Evolutionary conservation across 257 asterid genomes (phyloP).

Genomic region (Solanum appendiculatum): DNA sequence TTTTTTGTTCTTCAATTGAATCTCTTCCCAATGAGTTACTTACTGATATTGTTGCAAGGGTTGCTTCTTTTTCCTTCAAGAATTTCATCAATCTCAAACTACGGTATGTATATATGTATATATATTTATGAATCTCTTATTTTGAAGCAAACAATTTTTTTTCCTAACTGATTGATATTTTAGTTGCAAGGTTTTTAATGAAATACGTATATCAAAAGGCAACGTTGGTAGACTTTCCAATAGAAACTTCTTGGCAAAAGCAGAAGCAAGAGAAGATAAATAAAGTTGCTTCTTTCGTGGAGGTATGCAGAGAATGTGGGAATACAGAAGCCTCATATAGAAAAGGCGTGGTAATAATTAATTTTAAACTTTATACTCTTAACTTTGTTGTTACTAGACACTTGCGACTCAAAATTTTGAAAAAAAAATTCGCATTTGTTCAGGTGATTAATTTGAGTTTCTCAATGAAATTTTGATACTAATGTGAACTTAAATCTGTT

Average conservation of each 20-base stretch:
- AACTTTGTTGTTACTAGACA: not conserved
- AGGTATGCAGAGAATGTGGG: not conserved
- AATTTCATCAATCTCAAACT: not conserved
- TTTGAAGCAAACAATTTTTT: not conserved
- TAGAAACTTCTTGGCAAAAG: not conserved
- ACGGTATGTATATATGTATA: not conserved
- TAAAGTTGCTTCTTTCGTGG: not conserved
- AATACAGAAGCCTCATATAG: not conserved
- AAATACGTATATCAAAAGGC: not conserved
- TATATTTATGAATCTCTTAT: not conserved
- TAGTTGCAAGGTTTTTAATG: not conserved
- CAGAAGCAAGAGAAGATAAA: not conserved
- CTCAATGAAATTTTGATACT: no score
- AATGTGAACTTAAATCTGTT: not conserved
- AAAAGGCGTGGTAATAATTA: not conserved
- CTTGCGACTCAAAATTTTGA: not conserved
- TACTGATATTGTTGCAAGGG: not conserved
- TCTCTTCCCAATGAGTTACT: not conserved
- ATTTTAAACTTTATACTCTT: not conserved
- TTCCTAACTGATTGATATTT: not conserved
- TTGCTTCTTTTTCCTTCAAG: not conserved
- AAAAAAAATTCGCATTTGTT: no score
- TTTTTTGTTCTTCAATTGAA: not conserved
- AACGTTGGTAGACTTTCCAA: not conserved
- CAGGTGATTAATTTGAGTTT: not conserved